Evolutionary conservation across 169 alveolate genomes (phyloP).

Genomic region (Amoebophrya sp.): DNA sequence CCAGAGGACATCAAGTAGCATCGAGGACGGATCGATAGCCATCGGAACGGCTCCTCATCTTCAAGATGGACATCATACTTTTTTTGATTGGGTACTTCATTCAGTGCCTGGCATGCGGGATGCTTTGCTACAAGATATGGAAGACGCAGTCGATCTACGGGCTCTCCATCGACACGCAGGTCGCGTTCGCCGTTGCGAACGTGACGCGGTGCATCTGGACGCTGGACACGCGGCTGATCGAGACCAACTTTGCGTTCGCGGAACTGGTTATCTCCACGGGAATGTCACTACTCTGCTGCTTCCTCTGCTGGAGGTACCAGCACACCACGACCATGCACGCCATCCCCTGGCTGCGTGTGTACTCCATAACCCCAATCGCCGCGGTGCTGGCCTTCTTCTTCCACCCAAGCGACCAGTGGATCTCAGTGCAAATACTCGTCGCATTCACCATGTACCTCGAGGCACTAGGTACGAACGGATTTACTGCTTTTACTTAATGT

Average conservation of each 20-base stretch:
- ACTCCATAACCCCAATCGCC: constrained; percentile 13
- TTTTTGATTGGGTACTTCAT: constrained; percentile 44
- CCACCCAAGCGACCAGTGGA: constrained; percentile 52
- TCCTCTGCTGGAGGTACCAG: constrained; percentile 25
- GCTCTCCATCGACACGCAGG: constrained; percentile 44
- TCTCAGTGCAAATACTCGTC: constrained; percentile 50
- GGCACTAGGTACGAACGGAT: constrained; percentile 40
- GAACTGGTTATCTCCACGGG: constrained; percentile 36
- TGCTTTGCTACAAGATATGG: constrained; percentile 38
- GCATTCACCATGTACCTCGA: constrained; percentile 56
- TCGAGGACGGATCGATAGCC: no score
- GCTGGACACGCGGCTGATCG: constrained; percentile 43
- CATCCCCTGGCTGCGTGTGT: background rate
- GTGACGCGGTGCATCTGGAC: constrained; percentile 47
- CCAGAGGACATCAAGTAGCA: no score
- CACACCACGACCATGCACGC: constrained; percentile 38
- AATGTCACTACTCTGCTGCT: constrained; percentile 26
- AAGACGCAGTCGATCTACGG: constrained; percentile 46
- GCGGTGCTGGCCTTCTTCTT: constrained; percentile 39
- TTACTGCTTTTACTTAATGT: background rate
- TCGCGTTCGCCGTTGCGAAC: constrained; percentile 35
- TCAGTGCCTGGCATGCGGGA: constrained; percentile 38
- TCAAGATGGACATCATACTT: constrained; percentile 37
- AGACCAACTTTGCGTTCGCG: constrained; percentile 36
- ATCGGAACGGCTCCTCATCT: no score